Percentiles rank a stretch among this genome's conserved stretches.
Conservation (phyloP, 768 basidiomycete genomes). For the Agaricus bisporus region DNA sequence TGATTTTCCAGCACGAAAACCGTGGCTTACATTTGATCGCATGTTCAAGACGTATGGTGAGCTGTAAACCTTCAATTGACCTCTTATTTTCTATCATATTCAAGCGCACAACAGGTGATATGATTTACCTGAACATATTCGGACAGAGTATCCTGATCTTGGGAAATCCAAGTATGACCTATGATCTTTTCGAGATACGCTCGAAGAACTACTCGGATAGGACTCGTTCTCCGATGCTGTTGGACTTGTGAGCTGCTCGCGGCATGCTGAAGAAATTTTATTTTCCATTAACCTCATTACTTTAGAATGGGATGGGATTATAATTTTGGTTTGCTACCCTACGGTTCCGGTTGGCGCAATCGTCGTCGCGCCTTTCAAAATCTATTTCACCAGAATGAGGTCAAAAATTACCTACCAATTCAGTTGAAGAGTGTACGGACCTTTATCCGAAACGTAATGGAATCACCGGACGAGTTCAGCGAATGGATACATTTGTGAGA, state of each 20-base stretch:
- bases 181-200: conserved; percentile 50
- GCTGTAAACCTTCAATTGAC: neutral
- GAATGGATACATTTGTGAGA: conserved; percentile 12
- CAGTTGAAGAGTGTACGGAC: conserved; percentile 5
- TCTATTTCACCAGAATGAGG: conserved; percentile 11
- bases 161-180: conserved; percentile 23
- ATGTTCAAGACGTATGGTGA: conserved; percentile 27
- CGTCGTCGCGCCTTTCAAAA: conserved; percentile 30
- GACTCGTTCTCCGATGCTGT: conserved; percentile 38
- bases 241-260: conserved; percentile 37
- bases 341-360: conserved; percentile 31
- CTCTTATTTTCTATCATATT: neutral
- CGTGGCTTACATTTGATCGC: conserved; percentile 24
- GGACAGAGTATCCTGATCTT: conserved; percentile 23
- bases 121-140: conserved; percentile 45
- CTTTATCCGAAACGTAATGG: conserved; percentile 30
- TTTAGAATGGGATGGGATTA: conserved; percentile 25
- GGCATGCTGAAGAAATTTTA: too few relatives aligned
- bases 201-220: conserved; percentile 50
- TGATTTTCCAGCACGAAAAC: conserved; percentile 19
- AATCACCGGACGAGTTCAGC: conserved; percentile 29
- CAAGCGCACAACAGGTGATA: conserved; percentile 33
- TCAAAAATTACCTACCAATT: neutral
- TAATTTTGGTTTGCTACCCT: conserved; percentile 43
- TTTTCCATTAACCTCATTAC: neutral